A percentile compares a stretch with the other conserved stretches of the same genome.
Evolutionary conservation across 1,284 basidiomycete genomes (phyloP).

Genomic region (Ceratobasidium sp.): DNA sequence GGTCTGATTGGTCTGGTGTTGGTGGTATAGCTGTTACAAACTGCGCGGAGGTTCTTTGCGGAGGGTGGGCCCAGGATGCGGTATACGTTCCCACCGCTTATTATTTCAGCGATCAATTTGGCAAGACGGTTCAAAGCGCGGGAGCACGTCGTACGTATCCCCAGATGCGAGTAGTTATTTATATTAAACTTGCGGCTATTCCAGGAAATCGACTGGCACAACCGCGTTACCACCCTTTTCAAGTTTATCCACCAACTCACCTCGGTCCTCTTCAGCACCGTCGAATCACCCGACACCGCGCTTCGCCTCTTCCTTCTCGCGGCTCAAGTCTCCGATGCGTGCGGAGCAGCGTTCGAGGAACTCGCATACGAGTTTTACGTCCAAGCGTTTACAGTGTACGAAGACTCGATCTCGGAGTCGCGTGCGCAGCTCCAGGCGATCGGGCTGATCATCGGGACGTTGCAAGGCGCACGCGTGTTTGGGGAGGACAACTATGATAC

Average conservation of each 20-base stretch:
- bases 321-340: constrained; percentile 91
- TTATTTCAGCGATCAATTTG: constrained; percentile 89
- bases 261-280: constrained; percentile 89
- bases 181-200: not conserved
- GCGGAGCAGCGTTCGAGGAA: constrained; percentile 82
- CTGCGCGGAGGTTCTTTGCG: constrained; percentile 86
- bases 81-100: constrained; percentile 93
- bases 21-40: constrained; percentile 79
- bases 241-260: constrained; percentile 93
- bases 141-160: constrained; percentile 58
- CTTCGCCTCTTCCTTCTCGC: constrained; percentile 93
- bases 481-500: constrained; percentile 94
- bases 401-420: constrained; percentile 93
- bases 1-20: constrained; percentile 25
- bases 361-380: constrained; percentile 96
- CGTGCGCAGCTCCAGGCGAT: constrained; percentile 94
- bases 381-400: constrained; percentile 94
- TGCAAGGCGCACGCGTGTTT: constrained; percentile 88
- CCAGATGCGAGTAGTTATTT: constrained; percentile 57
- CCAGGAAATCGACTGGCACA: constrained; percentile 86
- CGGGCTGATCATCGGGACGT: constrained; percentile 88
- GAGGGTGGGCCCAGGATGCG: constrained; percentile 93
- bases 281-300: constrained; percentile 90
- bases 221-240: constrained; percentile 83
- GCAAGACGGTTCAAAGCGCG: constrained; percentile 88